These are phyloP conservation scores for Croton laevigatus DNA, from an alignment of 441 rosid species.

Conservation along the genomic window DNA sequence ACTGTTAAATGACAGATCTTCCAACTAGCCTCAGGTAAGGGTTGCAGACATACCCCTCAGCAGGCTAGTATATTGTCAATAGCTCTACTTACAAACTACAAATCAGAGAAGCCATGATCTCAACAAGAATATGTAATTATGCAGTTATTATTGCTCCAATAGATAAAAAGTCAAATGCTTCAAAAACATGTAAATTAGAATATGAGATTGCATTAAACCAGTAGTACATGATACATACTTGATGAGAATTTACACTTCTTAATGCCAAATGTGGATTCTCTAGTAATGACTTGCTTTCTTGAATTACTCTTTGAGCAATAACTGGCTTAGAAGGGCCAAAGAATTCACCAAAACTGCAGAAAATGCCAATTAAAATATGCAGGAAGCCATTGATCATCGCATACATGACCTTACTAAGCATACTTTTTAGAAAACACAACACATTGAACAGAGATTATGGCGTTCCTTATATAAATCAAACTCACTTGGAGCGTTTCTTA, in stretches of 20 bases:
- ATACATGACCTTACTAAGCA: not conserved
- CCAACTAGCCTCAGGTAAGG: not conserved
- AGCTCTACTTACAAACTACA: not conserved
- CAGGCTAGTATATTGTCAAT: not conserved
- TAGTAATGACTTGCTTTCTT: conserved; percentile 85
- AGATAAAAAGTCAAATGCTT: not conserved
- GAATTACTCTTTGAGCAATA: conserved; percentile 89
- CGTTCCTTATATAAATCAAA: not conserved
- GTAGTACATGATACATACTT: conserved; percentile 36
- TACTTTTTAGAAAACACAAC: not conserved
- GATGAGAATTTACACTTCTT: conserved; percentile 30
- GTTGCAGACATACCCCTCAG: not conserved
- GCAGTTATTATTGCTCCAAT: not conserved
- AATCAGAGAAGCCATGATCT: not conserved
- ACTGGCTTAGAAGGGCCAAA: conserved; percentile 93
- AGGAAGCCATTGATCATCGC: not conserved
- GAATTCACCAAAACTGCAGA: conserved; percentile 83
- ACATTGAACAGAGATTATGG: no score
- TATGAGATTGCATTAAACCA: not conserved
- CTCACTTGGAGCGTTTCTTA: conserved; percentile 58
- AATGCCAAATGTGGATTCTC: conserved; percentile 61
- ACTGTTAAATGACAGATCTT: not conserved
- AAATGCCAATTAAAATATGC: conserved; percentile 11
- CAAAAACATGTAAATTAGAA: not conserved
- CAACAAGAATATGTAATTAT: not conserved